These are phyloP conservation scores for Pythium phragmitis DNA, from an alignment of 352 stramenopile genomes.

Conservation along the genomic window DNA sequence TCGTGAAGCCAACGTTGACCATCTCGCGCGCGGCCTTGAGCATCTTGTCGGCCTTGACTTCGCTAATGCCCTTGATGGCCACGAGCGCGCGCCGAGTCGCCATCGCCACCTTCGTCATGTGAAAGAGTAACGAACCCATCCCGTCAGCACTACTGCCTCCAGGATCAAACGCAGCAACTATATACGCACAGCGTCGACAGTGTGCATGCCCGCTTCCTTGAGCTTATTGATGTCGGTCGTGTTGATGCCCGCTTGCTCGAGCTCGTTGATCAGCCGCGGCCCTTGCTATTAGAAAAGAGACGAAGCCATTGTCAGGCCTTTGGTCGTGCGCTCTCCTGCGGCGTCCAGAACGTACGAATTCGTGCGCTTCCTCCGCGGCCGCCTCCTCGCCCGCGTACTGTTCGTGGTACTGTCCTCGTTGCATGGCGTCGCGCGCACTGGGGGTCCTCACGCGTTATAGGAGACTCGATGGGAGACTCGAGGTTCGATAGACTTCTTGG, in stretches of 20 bases:
- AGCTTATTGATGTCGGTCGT: slow-evolving; percentile 98
- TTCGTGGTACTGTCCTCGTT: slow-evolving; percentile 46
- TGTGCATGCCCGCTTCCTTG: slow-evolving; percentile 96
- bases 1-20: slow-evolving; percentile 99
- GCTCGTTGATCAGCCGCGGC: slow-evolving; percentile 79
- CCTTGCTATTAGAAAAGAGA: slow-evolving; percentile 49
- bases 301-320: not conserved
- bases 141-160: not conserved
- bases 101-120: slow-evolving; percentile 85
- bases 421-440: slow-evolving; percentile 18
- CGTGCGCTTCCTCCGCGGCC: slow-evolving; percentile 39
- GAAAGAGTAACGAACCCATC: not conserved
- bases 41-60: slow-evolving; percentile 99
- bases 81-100: slow-evolving; percentile 97
- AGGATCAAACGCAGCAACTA: not conserved
- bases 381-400: slow-evolving; percentile 39
- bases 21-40: slow-evolving; percentile 97
- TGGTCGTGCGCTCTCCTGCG: not conserved
- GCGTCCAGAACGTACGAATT: slow-evolving; percentile 28
- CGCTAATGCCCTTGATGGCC: slow-evolving; percentile 98
- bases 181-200: slow-evolving; percentile 92
- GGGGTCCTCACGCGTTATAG: not conserved
- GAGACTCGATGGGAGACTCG: not conserved
- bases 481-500: slow-evolving; percentile 8
- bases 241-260: slow-evolving; percentile 97